Base-by-base conservation (phyloP, 768 basidiomycete species). In the Harrya chromipes region DNA sequence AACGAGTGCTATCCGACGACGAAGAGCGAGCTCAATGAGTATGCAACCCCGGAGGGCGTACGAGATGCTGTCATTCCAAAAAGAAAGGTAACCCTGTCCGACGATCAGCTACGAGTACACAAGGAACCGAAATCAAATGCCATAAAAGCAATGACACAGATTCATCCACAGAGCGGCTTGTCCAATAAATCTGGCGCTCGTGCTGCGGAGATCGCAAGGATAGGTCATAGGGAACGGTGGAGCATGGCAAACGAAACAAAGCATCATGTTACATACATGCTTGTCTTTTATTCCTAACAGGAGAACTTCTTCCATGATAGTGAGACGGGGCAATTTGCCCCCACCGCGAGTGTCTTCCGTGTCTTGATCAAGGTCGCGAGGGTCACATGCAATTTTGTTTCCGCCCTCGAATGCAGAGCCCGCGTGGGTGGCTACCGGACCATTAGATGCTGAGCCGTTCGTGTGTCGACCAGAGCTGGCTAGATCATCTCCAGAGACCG, bases 61-160 rank as follows among this genome's bases (percentile, higher is more conserved):
- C 0, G 94, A 97, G 58, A 99, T 99, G 72, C 97, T 98, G 76
- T 99, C 95, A 72, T 98, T 98, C 95, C 95, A 98, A 67, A 98
- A 98, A 1, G 93, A 95, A 34, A 98, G 82, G 69, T 98, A 97
- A 31, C 94, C 94, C 82, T 85, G 58, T 39, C 37, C 7, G 17
- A 53, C 10, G 6, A 31, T 65, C 40, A 63, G 57, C 35, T 24
- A 55, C 20, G n/a, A 34, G 41, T 12, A 20, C 31, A 20, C 27
- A 37, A 42, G 33, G 13, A 42, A 17, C 17, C 11, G n/a, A 26
- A n/a, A 33, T 21, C 10, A 20, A 16, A 12, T 43, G 31, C 73
- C 77, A 54, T 3, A 47, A 50, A 49, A 43, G 45, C 23, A 50
- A n/a, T 34, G 35, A 17, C 26, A 37, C 46, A 16, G 52, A 46